Conservation (phyloP, 129 eudicot genomes). For the Escallonia rubra region DNA sequence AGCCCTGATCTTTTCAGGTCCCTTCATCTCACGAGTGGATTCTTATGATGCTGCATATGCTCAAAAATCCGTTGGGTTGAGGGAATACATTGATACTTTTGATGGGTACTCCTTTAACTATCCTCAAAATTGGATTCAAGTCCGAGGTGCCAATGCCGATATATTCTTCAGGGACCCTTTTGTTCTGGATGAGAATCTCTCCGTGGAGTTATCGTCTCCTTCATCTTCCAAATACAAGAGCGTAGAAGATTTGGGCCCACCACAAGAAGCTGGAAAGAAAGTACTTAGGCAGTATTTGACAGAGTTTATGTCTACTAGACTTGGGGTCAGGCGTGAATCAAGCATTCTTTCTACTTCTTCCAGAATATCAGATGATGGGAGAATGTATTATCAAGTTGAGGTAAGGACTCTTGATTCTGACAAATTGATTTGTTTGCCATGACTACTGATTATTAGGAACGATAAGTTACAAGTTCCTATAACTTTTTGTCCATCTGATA, state of each 20-base stretch:
- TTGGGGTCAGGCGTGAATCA: slow-evolving; percentile 85
- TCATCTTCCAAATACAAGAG: slow-evolving; percentile 77
- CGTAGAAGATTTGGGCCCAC: slow-evolving; percentile 87
- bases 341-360: slow-evolving; percentile 75
- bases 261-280: slow-evolving; percentile 77
- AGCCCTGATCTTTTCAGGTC: slow-evolving; percentile 53
- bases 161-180: slow-evolving; percentile 94
- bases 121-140: slow-evolving; percentile 94
- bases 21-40: slow-evolving; percentile 34
- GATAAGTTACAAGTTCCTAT: too few relatives aligned
- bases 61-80: slow-evolving; percentile 52
- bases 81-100: slow-evolving; percentile 79
- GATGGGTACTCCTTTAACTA: slow-evolving; percentile 87
- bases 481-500: too few relatives aligned
- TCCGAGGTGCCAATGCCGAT: slow-evolving; percentile 94
- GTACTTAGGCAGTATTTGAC: slow-evolving; percentile 78
- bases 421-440: not conserved
- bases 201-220: slow-evolving; percentile 85
- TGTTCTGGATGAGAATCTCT: slow-evolving; percentile 81
- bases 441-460: too few relatives aligned
- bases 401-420: slow-evolving; percentile 27
- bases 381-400: slow-evolving; percentile 82
- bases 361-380: slow-evolving; percentile 82
- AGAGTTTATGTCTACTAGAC: slow-evolving; percentile 97
- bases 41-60: slow-evolving; percentile 33